A percentile compares a stretch with the other conserved stretches of the same genome.
These are phyloP conservation scores for Naganishia randhawae DNA, from an alignment of 768 basidiomycete genomes.

Conservation along the genomic window DNA sequence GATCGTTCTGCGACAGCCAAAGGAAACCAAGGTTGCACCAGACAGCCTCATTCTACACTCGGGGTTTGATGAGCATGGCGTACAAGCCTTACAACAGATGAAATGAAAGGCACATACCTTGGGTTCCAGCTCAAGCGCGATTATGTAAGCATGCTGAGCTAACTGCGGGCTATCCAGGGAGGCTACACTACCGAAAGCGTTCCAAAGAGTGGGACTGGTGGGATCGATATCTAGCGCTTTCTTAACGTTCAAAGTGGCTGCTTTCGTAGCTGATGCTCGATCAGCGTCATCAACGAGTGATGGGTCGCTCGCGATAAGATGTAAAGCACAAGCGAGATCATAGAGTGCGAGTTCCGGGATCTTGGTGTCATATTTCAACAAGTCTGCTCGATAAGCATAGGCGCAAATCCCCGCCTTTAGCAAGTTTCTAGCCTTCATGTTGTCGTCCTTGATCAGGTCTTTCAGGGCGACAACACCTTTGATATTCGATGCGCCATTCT, in stretches of 20 bases:
- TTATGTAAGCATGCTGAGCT: slow-evolving; percentile 88
- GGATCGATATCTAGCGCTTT: slow-evolving; percentile 72
- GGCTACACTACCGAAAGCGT: slow-evolving; percentile 69
- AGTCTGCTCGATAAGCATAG: slow-evolving; percentile 47
- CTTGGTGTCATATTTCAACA: slow-evolving; percentile 45
- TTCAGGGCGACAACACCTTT: slow-evolving; percentile 38
- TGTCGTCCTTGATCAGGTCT: slow-evolving; percentile 29
- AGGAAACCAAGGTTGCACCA: slow-evolving; percentile 89
- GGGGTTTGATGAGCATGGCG: slow-evolving; percentile 11
- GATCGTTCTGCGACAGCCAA: slow-evolving; percentile 73
- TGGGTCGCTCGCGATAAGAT: slow-evolving; percentile 31
- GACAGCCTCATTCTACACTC: slow-evolving; percentile 61
- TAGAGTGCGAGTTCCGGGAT: slow-evolving; percentile 43
- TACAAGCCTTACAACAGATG: slow-evolving; percentile 6
- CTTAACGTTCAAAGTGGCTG: slow-evolving; percentile 55
- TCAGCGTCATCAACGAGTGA: not conserved
- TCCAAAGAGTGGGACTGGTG: slow-evolving; percentile 72
- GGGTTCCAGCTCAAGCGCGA: slow-evolving; percentile 74
- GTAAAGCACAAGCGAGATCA: slow-evolving; percentile 44
- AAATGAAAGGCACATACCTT: slow-evolving; percentile 61
- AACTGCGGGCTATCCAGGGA: slow-evolving; percentile 65
- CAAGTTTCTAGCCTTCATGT: slow-evolving; percentile 31
- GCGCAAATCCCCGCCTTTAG: slow-evolving; percentile 43
- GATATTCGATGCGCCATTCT: slow-evolving; percentile 24
- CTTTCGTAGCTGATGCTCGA: slow-evolving; percentile 32